A percentile compares a stretch with the other conserved stretches of the same genome.
Conservation (phyloP, 495 filamentous ascomycete species). For the Gamarada debralockiae region DNA sequence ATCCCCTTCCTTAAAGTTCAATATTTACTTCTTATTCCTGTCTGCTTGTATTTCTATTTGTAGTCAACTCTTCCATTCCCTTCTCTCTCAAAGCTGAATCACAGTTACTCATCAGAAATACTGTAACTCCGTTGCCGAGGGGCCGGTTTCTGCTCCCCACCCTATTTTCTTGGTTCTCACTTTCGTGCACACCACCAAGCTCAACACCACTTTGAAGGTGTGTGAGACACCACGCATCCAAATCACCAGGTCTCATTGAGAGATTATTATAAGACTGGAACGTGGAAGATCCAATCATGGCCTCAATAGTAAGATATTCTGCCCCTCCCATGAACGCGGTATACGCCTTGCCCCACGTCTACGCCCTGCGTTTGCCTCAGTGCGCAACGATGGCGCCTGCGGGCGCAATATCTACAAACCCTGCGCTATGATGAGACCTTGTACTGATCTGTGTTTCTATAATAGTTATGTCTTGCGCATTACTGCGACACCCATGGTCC, state of each 20-base stretch:
- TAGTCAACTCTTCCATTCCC: too few relatives aligned
- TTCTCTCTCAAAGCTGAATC: too few relatives aligned
- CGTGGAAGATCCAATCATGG: conserved; percentile 16
- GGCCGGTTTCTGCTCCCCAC: too few relatives aligned
- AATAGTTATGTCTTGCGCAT: conserved; percentile 87
- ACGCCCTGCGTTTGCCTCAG: conserved; percentile 7
- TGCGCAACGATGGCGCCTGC: conserved; percentile 6
- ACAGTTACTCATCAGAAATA: too few relatives aligned
- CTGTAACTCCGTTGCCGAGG: too few relatives aligned
- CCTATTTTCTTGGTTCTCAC: too few relatives aligned
- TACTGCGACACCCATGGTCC: conserved; percentile 96
- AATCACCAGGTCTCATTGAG: neutral
- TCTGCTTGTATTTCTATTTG: too few relatives aligned
- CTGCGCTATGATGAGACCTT: neutral
- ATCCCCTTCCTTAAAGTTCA: too few relatives aligned
- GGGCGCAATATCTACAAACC: neutral
- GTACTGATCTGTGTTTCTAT: conserved; percentile 7
- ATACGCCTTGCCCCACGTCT: conserved; percentile 9
- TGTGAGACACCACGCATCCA: neutral
- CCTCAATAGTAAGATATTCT: conserved; percentile 26
- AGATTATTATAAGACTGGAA: conserved; percentile 2
- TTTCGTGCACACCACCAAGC: too few relatives aligned
- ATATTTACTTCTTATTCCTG: too few relatives aligned
- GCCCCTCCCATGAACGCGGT: too few relatives aligned
- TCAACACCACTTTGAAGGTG: too few relatives aligned